A percentile compares a stretch with the other conserved stretches of the same genome.
Conservation (phyloP, 805 yeast species). For the Candida stauntonica region DNA sequence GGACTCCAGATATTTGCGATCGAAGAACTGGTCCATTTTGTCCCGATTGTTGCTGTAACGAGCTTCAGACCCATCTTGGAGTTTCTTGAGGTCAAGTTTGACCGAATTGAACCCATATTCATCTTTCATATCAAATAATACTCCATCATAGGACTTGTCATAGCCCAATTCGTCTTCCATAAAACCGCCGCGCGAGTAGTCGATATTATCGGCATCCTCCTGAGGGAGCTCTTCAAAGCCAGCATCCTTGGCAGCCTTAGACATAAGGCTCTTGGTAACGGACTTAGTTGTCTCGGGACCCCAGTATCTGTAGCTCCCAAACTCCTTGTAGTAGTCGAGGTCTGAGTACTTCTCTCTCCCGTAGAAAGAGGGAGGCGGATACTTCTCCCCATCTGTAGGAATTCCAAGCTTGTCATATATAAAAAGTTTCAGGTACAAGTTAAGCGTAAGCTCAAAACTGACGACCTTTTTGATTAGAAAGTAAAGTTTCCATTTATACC, state of each 20-base stretch:
- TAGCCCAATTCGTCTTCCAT: slow-evolving; percentile 5
- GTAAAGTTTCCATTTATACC: slow-evolving; percentile 22
- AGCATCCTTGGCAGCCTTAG: background rate
- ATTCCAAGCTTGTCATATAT: slow-evolving; percentile 17
- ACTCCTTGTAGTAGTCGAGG: slow-evolving; percentile 18
- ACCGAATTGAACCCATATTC: slow-evolving; percentile 23
- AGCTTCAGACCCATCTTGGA: background rate
- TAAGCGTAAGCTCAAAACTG: slow-evolving; percentile 13
- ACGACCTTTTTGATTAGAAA: slow-evolving; percentile 12
- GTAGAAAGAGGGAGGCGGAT: slow-evolving; percentile 7
- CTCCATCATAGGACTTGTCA: slow-evolving; percentile 1
- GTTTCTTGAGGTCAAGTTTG: slow-evolving; percentile 7
- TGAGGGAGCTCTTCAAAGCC: slow-evolving; percentile 5
- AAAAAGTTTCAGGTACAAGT: slow-evolving; percentile 14
- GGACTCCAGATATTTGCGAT: background rate
- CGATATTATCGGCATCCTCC: slow-evolving; percentile 3
- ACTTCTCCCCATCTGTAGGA: slow-evolving; percentile 11
- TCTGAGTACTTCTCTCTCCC: slow-evolving; percentile 19
- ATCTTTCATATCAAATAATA: slow-evolving; percentile 18
- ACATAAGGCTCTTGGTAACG: background rate
- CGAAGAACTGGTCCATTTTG: background rate
- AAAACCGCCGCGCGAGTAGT: background rate
- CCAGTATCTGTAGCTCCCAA: slow-evolving; percentile 11
- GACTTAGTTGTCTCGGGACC: slow-evolving; percentile 3
- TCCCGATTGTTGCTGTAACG: background rate